Base-by-base conservation (phyloP, 805 yeast species). In the Yarrowia sp. region DNA sequence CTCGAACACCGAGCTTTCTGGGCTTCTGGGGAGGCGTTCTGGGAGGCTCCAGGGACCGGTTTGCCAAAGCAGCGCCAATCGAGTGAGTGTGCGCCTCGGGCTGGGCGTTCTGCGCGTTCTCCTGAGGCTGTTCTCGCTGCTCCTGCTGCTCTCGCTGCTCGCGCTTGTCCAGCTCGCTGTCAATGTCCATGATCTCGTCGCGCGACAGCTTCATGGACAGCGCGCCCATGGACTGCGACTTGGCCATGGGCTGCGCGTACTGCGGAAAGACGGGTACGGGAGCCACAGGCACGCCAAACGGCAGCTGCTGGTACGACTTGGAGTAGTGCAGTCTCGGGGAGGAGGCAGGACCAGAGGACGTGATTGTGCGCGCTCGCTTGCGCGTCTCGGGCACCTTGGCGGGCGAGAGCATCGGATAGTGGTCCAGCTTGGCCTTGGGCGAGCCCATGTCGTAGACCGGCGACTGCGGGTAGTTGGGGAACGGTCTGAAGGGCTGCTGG, bases 21-120 rank as follows among this genome's bases (percentile, higher is more conserved):
- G 62, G 53, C 42, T 58, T 58, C 42, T 58, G 62, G 12, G 72
- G 71, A 4, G 75, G 72, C 8, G 73, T 71, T 33, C 66, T 64
- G 16, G 73, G 73, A 3, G 65, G 56, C 13, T 65, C 33, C 21
- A 67, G 64, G 9, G 61, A 24, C n/a, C 32, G 42, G 24, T 12
- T 38, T 4, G 56, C 38, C 29, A 47, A 19, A 12, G 56, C 38
- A 6, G 39, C 56, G 10, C 56, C 56, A 14, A 44, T 24, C 19
- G 51, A 44, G 6, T 44, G 51, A 19, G 51, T 25, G 56, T 47
- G 38, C 16, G 56, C 14, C 22, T 49, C 42, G 13, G 24, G 55
- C 39, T 29, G 29, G 2, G 13, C 33, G 32, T 35, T 24, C 19
- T 51, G 44, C 6, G 27, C 9, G 9, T 9, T 9, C 10, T 27